Conservation (phyloP, 441 rosid species). For the Pelargonium myrrhifolium region DNA sequence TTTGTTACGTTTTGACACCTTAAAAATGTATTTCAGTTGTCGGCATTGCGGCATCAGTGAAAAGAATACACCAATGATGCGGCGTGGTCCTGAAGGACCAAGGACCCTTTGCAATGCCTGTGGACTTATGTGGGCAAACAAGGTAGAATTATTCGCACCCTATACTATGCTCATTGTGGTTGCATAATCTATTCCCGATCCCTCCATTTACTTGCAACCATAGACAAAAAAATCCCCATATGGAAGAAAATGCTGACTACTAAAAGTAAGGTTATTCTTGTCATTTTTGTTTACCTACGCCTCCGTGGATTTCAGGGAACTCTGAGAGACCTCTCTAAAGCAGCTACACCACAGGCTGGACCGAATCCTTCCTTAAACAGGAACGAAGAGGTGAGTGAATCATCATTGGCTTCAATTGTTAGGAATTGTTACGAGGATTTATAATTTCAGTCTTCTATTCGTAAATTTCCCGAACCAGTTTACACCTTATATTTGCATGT, state of each 20-base stretch:
- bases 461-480: conserved; percentile 1
- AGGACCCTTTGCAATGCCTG: conserved; percentile 46
- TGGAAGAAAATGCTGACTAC: background rate
- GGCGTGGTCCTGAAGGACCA: conserved; percentile 42
- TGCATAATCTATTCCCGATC: background rate
- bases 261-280: background rate
- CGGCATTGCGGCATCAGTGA: conserved; percentile 37
- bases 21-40: conserved; percentile 14
- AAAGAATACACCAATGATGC: conserved; percentile 37
- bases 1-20: no score
- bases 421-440: background rate
- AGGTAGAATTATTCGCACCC: conserved; percentile 17
- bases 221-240: no score
- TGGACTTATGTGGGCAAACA: conserved; percentile 45
- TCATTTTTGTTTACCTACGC: background rate
- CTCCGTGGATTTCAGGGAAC: conserved; percentile 32
- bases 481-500: conserved; percentile 9
- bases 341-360: conserved; percentile 33
- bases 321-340: conserved; percentile 47
- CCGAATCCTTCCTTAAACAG: conserved; percentile 26
- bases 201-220: background rate
- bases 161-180: background rate
- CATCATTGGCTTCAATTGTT: no score
- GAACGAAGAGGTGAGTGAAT: conserved; percentile 33
- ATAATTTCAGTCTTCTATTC: conserved; percentile 5